Percentiles rank a stretch among this genome's conserved stretches.
Conservation (phyloP, 352 stramenopile species). For the Pythium apleroticum region DNA sequence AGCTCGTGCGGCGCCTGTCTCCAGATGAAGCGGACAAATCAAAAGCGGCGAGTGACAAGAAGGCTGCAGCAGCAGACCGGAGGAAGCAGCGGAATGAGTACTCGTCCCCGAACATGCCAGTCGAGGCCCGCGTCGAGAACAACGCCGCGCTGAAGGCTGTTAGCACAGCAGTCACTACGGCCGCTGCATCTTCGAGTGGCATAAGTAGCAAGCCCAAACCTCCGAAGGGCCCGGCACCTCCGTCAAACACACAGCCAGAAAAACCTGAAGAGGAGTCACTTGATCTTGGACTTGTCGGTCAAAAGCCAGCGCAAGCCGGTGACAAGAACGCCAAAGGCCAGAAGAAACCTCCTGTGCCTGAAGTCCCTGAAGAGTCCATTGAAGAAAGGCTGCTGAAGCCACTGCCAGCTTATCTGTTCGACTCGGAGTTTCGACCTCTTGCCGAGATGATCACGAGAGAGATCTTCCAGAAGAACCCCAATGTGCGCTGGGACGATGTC, state of each 20-base stretch:
- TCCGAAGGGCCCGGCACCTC: constrained; percentile 14
- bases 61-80: constrained; percentile 53
- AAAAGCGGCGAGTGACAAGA: constrained; percentile 55
- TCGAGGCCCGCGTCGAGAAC: constrained; percentile 78
- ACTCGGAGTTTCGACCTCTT: constrained; percentile 85
- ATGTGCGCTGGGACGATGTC: constrained; percentile 88
- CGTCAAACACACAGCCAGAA: constrained; percentile 8
- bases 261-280: constrained; percentile 45
- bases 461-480: constrained; percentile 92
- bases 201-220: not conserved
- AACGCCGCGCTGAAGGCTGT: constrained; percentile 66
- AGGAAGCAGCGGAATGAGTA: constrained; percentile 75
- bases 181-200: constrained; percentile 8
- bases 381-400: constrained; percentile 86
- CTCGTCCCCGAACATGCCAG: constrained; percentile 70
- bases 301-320: constrained; percentile 52
- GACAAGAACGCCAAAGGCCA: constrained; percentile 11
- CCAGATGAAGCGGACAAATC: constrained; percentile 60
- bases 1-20: constrained; percentile 70
- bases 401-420: constrained; percentile 80
- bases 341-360: constrained; percentile 34
- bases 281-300: constrained; percentile 60
- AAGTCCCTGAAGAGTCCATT: constrained; percentile 49
- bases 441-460: constrained; percentile 90
- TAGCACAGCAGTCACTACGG: constrained; percentile 30